phyloP scores from a whole-genome alignment of 345 rosid species.

The Salix suchowensis region DNA sequence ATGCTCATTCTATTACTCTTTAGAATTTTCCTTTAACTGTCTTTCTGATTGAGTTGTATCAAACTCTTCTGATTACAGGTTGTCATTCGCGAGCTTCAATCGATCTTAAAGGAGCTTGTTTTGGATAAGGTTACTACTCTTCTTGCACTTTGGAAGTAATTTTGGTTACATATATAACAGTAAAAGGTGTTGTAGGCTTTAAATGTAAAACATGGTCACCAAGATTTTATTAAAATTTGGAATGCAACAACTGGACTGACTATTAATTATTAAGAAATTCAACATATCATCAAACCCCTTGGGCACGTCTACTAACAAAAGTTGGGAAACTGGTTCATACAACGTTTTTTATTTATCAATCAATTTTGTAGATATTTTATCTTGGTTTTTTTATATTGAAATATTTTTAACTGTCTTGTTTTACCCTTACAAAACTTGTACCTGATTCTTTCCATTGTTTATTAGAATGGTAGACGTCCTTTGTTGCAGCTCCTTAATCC shows the following conservation, averaged over 20 bases:
- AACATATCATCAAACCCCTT: background rate
- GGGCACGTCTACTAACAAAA: background rate
- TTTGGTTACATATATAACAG: background rate
- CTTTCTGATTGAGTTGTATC: conserved; percentile 14
- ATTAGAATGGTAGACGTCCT: conserved; percentile 76
- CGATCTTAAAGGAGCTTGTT: conserved; percentile 56
- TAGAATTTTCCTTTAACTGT: conserved; percentile 2
- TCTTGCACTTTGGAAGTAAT: background rate
- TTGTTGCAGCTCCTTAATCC: conserved; percentile 82
- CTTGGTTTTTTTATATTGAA: background rate
- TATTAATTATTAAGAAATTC: background rate
- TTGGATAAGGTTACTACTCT: conserved; percentile 61
- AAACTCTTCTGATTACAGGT: conserved; percentile 43
- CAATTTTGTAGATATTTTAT: background rate
- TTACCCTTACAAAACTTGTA: background rate
- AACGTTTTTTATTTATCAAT: background rate
- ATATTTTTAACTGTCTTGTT: background rate
- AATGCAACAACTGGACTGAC: background rate
- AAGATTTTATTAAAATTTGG: background rate
- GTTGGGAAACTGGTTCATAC: background rate
- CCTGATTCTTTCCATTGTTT: conserved; percentile 6
- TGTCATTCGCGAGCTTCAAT: conserved; percentile 69
- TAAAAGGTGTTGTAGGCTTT: no score
- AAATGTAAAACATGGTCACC: background rate
- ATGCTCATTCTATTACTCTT: background rate